phyloP scores from a whole-genome alignment of 2,329 filamentous ascomycete species.

The Claviceps paspali region DNA sequence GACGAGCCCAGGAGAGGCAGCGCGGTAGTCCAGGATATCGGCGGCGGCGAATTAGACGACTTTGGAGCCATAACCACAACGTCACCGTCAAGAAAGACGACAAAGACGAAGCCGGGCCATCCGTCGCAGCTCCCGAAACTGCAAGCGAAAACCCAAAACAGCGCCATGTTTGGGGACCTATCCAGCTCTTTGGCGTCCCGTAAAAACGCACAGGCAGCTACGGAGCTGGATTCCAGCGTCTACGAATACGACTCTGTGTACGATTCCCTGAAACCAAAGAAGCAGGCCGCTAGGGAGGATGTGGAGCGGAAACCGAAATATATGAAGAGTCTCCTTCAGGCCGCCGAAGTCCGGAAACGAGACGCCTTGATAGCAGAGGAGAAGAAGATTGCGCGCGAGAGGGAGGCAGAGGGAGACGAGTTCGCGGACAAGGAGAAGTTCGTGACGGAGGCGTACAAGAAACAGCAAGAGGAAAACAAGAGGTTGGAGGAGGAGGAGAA shows the following conservation, averaged over 20 bases:
- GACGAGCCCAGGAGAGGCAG: slow-evolving; percentile 25
- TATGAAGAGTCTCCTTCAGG: slow-evolving; percentile 57
- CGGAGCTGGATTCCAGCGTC: slow-evolving; percentile 54
- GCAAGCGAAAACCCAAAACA: slow-evolving; percentile 26
- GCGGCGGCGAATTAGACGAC: slow-evolving; percentile 47
- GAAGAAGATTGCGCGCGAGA: slow-evolving; percentile 62
- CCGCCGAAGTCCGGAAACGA: slow-evolving; percentile 61
- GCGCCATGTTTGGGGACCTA: slow-evolving; percentile 45
- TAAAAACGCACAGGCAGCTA: slow-evolving; percentile 48
- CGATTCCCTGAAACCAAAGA: slow-evolving; percentile 56
- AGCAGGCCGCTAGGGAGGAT: slow-evolving; percentile 37
- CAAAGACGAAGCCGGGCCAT: slow-evolving; percentile 18
- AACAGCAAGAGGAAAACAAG: slow-evolving; percentile 62
- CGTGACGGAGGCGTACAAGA: slow-evolving; percentile 70
- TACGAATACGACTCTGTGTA: slow-evolving; percentile 80
- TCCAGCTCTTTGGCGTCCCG: slow-evolving; percentile 49
- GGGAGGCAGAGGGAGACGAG: slow-evolving; percentile 66
- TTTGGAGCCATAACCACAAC: slow-evolving; percentile 15
- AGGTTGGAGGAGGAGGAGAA: slow-evolving; percentile 58
- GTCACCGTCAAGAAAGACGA: slow-evolving; percentile 16
- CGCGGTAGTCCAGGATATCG: slow-evolving; percentile 40
- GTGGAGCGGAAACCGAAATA: slow-evolving; percentile 58
- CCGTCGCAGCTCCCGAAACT: slow-evolving; percentile 26
- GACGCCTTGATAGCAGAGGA: slow-evolving; percentile 67
- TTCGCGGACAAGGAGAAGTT: slow-evolving; percentile 76